Evolutionary conservation across 306 rosid genomes (phyloP).

Genomic region (Dryas drummondii): DNA sequence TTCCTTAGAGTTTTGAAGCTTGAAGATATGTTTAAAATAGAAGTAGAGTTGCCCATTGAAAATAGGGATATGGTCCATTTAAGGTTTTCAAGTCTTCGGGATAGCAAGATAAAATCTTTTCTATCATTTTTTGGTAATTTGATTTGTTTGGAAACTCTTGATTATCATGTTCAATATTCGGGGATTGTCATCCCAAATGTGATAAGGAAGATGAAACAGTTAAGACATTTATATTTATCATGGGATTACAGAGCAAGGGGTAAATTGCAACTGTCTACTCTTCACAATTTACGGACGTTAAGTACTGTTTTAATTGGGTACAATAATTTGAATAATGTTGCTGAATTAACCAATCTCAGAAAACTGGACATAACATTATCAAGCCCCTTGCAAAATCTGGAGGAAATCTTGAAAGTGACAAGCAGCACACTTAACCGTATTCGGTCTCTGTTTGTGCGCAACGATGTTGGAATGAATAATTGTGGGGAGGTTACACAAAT

Average conservation of each 20-base stretch:
- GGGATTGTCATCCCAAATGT: constrained; percentile 27
- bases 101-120: constrained; percentile 15
- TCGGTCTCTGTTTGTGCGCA: background rate
- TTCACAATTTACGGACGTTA: constrained; percentile 35
- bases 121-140: constrained; percentile 44
- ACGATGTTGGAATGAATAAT: background rate
- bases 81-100: constrained; percentile 40
- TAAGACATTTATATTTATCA: constrained; percentile 63
- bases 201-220: constrained; percentile 32
- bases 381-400: background rate
- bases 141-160: constrained; percentile 41
- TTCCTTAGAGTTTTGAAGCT: constrained; percentile 46
- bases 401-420: background rate
- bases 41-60: constrained; percentile 37
- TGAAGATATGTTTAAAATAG: constrained; percentile 33
- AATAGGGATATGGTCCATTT: constrained; percentile 9
- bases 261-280: constrained; percentile 25
- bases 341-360: constrained; percentile 34
- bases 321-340: constrained; percentile 35
- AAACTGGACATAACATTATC: constrained; percentile 23
- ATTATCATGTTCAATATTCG: constrained; percentile 26
- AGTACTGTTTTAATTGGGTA: constrained; percentile 35
- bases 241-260: background rate
- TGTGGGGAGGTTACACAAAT: background rate
- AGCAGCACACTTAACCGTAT: background rate